Evolutionary conservation across 352 stramenopile genomes (phyloP).

Genomic region (Pythium biforme): DNA sequence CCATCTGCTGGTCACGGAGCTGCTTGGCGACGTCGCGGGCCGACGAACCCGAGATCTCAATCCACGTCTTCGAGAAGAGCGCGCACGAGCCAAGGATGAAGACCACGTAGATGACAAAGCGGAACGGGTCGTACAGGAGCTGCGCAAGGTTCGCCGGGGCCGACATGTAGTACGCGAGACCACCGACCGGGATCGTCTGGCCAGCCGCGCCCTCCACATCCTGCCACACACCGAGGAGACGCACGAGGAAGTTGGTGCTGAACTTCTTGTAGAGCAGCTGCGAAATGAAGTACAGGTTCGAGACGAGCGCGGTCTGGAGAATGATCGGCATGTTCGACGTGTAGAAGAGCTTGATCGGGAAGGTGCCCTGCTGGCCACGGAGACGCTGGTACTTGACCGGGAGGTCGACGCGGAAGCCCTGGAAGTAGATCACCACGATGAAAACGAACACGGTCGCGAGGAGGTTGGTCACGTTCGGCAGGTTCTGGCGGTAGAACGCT

Average conservation of each 20-base stretch:
- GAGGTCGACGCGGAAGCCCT: slow-evolving; percentile 94
- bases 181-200: slow-evolving; percentile 95
- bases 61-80: slow-evolving; percentile 99
- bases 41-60: slow-evolving; percentile 98
- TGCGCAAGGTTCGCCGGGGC: slow-evolving; percentile 94
- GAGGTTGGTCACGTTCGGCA: slow-evolving; percentile 99
- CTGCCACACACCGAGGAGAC: slow-evolving; percentile 97
- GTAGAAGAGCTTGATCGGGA: slow-evolving; percentile 99
- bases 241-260: slow-evolving; percentile 97
- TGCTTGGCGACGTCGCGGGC: slow-evolving; percentile 98
- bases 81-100: slow-evolving; percentile 99
- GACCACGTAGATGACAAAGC: slow-evolving; percentile 98
- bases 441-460: slow-evolving; percentile 99
- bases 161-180: slow-evolving; percentile 98
- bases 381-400: slow-evolving; percentile 99
- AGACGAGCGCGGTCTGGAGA: slow-evolving; percentile 97
- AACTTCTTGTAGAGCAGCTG: slow-evolving; percentile 99
- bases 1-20: slow-evolving; percentile 98
- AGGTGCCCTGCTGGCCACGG: slow-evolving; percentile 98
- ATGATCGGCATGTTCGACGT: slow-evolving; percentile 99
- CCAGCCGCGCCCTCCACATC: slow-evolving; percentile 94
- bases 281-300: slow-evolving; percentile 99
- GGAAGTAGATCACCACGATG: slow-evolving; percentile 99
- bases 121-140: slow-evolving; percentile 98
- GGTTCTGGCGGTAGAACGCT: slow-evolving; percentile 98